Evolutionary conservation across 2,329 filamentous ascomycete genomes (phyloP), one percentile per base, ranked within the genome.

Genomic region (Zasmidium cellare): DNA sequence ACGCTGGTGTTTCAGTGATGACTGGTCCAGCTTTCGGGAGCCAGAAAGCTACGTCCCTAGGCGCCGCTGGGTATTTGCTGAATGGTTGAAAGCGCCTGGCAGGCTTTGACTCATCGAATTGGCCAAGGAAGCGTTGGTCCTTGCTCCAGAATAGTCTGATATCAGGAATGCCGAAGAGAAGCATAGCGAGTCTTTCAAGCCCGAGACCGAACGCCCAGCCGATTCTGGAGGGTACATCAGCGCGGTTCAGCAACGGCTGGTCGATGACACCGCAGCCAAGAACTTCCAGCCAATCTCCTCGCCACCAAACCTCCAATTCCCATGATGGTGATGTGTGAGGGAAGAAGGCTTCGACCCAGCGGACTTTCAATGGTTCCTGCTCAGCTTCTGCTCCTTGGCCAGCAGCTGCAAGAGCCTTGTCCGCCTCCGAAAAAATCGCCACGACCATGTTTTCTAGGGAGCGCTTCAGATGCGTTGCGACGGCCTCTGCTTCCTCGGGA

Each of bases 281-380:
- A 3, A 97, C 87, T 76, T 99, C 94, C 31, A 99, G 86, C 94
- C 94, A 99, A 72, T 96, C 90, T 25, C 90, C 92, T 65, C 89
- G 87, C 84, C 93, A 97, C 80, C 90, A 92, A 9, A 99, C 91
- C 72, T 99, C 94, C 22, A 99, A 83, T 74, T 99, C 94, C 90
- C 91, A 99, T 6, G 89, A 94, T 0, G 94, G 94, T 57, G 88
- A 92, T 0, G 94, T 99, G 73, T 97, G 97, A 41, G 94, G 94
- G 77, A 99, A 99, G 76, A 94, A 97, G 1, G 94, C 92, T 74
- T 97, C 93, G 7, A 97, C 87, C 94, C 94, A 99, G 65, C 94
- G 86, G 69, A 97, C 87, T 66, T 86, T 87, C 41, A 97, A 79
- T 3, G 92, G 91, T 69, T 96, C 89, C 48, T 70, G 54, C 51